Evolutionary conservation across 2,329 filamentous ascomycete genomes (phyloP), one percentile per base, ranked within the genome.

Genomic region (Colletotrichum chlorophyti): DNA sequence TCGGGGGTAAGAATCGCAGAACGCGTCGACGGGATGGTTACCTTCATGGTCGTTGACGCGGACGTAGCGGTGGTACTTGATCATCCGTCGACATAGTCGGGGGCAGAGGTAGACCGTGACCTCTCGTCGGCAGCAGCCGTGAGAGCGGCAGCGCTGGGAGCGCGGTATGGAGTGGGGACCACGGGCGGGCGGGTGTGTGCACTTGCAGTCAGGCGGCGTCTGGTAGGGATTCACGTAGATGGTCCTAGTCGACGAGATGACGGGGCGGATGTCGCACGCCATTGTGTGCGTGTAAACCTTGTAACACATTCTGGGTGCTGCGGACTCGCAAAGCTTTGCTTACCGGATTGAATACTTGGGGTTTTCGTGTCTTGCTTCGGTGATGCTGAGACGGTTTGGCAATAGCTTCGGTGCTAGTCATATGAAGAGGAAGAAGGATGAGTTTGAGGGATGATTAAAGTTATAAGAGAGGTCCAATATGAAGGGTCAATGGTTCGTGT

Each of bases 231-330:
- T 63, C 14, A 69, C 43, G 31, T 65, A 64, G n/a, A 45, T 7
- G n/a, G 47, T 47, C 1, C n/a, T 9, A 14, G 65, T 67, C 32
- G 67, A 63, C 1, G 64, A 68, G 12, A 71, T 53, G 47, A 68
- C 14, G 5, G 69, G 68, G 6, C 70, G 65, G 29, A 62, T 48
- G 47, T 72, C 69, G 65, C 70, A 72, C 11, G 52, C 41, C 42
- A 71, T 60, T 3, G 58, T 67, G 55, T 72, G 70, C 4, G 62
- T 66, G 43, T 64, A 23, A 17, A 65, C 57, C n/a, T 57, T 62
- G 54, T 64, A 64, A 29, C 63, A 64, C 63, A 64, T 64, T 3
- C 4, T 51, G 43, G 51, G 31, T 6, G 10, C 10, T 17, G 31
- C 15, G 3, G 23, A 2, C 3, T 27, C 6, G 15, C n/a, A n/a